phyloP scores from a whole-genome alignment of 2,329 filamentous ascomycete species.

The Trichoderma gracile region DNA sequence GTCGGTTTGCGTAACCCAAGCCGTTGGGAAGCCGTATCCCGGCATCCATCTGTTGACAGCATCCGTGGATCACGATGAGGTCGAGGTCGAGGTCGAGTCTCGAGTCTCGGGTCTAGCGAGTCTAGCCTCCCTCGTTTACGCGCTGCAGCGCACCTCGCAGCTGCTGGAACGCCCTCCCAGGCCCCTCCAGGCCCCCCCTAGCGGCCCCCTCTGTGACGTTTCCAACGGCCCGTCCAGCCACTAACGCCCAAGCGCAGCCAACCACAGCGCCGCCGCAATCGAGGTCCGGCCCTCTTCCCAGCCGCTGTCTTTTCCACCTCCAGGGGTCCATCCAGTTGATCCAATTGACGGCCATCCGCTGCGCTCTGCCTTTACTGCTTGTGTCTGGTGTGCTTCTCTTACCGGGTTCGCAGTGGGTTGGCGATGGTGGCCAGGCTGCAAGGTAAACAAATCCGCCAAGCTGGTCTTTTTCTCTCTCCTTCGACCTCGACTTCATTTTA shows the following conservation, averaged over 20 bases:
- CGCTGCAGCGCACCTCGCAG: slow-evolving; percentile 4
- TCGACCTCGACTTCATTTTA: not conserved
- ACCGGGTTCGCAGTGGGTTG: not conserved
- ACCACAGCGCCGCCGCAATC: slow-evolving; percentile 3
- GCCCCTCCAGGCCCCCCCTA: not conserved
- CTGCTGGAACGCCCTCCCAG: too few species aligned
- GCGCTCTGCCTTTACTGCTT: not conserved
- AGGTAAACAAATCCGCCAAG: slow-evolving; percentile 22
- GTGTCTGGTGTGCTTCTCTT: not conserved
- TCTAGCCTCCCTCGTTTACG: not conserved
- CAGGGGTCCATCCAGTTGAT: slow-evolving; percentile 1
- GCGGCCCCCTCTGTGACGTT: slow-evolving; percentile 21
- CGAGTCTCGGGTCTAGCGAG: too few species aligned
- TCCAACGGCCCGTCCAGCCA: slow-evolving; percentile 14
- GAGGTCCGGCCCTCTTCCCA: not conserved
- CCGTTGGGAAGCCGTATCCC: too few species aligned
- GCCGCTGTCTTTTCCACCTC: slow-evolving; percentile 8
- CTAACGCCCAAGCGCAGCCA: not conserved
- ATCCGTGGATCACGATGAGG: not conserved
- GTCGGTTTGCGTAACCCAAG: too few species aligned
- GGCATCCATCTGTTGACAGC: not conserved
- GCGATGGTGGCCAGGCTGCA: not conserved
- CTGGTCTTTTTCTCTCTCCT: not conserved
- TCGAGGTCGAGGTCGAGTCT: too few species aligned
- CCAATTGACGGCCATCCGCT: not conserved